Evolutionary conservation across 106 monocot genomes (phyloP).

Genomic region (Triglochin maritima): DNA sequence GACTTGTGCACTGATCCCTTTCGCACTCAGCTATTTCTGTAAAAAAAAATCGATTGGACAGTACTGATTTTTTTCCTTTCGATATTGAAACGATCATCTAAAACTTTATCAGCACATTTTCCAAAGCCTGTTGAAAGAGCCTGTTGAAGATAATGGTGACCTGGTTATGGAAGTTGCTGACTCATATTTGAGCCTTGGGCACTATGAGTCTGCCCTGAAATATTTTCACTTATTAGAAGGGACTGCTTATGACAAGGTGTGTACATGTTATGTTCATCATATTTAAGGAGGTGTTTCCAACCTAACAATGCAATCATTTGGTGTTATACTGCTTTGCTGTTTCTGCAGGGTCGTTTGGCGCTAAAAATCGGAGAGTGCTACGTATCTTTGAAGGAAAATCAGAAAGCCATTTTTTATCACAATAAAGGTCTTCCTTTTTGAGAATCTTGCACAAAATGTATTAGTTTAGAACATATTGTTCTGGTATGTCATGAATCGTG

Average conservation of each 20-base stretch:
- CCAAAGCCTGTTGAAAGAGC: conserved; percentile 29
- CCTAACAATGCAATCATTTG: not conserved
- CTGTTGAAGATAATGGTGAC: conserved; percentile 24
- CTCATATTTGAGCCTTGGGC: conserved; percentile 34
- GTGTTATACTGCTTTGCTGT: conserved; percentile 1
- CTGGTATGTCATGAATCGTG: not conserved
- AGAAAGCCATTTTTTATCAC: conserved; percentile 63
- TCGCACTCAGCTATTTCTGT: too few species aligned
- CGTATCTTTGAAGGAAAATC: conserved; percentile 37
- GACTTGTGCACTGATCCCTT: too few species aligned
- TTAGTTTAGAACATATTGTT: not conserved
- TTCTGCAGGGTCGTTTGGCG: conserved; percentile 40
- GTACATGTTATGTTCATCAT: not conserved
- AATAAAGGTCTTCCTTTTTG: conserved; percentile 47
- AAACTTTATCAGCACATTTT: conserved; percentile 33
- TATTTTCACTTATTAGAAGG: conserved; percentile 51
- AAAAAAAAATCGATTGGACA: too few species aligned
- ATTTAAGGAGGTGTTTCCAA: not conserved
- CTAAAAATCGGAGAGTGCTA: conserved; percentile 80
- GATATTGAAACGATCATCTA: not conserved
- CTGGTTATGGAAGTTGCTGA: conserved; percentile 61
- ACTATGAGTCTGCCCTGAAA: conserved; percentile 54
- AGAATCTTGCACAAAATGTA: not conserved
- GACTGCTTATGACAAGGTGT: conserved; percentile 37
- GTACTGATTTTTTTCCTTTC: too few species aligned